Evolutionary conservation across 371 early-diverging fungal species (phyloP).

Genomic region (Syncephalastrum sp.): DNA sequence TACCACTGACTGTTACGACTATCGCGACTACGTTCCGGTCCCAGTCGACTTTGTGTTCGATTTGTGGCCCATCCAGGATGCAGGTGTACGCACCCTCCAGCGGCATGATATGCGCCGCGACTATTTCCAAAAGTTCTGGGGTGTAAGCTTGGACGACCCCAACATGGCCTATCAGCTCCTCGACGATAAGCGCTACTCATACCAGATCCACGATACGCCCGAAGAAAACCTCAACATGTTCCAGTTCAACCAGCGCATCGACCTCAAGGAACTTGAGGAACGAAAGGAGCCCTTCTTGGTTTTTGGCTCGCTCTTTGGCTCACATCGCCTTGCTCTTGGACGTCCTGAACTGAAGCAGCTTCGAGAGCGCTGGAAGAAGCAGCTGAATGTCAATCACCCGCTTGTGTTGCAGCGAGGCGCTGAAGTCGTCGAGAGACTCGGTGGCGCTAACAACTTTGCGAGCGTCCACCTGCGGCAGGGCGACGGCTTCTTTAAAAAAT

Average conservation of each 20-base stretch:
- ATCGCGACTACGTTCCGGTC: slow-evolving; percentile 37
- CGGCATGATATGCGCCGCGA: slow-evolving; percentile 22
- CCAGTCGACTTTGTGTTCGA: slow-evolving; percentile 41
- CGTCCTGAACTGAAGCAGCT: slow-evolving; percentile 7
- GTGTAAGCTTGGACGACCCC: slow-evolving; percentile 7
- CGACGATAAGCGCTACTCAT: slow-evolving; percentile 26
- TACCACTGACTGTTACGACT: slow-evolving; percentile 31
- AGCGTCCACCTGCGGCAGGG: slow-evolving; percentile 37
- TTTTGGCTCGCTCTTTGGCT: slow-evolving; percentile 35
- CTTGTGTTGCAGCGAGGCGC: slow-evolving; percentile 15
- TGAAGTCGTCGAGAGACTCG: slow-evolving; percentile 21
- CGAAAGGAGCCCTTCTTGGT: slow-evolving; percentile 28
- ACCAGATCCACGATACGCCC: slow-evolving; percentile 29
- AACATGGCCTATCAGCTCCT: slow-evolving; percentile 15
- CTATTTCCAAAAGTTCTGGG: slow-evolving; percentile 18
- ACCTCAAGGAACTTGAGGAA: slow-evolving; percentile 16
- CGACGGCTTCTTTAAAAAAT: slow-evolving; percentile 28
- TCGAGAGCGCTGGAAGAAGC: slow-evolving; percentile 11
- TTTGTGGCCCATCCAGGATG: slow-evolving; percentile 12
- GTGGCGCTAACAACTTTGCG: slow-evolving; percentile 25
- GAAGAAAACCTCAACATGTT: slow-evolving; percentile 3
- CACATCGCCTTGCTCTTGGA: slow-evolving; percentile 16
- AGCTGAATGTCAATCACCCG: slow-evolving; percentile 23
- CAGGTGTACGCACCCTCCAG: slow-evolving; percentile 19
- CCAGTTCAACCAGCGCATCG: slow-evolving; percentile 13